Evolutionary conservation across 176 grass and related monocot genomes (phyloP), one percentile per base, ranked within the genome.

Genomic region (Zoysia pacifica): DNA sequence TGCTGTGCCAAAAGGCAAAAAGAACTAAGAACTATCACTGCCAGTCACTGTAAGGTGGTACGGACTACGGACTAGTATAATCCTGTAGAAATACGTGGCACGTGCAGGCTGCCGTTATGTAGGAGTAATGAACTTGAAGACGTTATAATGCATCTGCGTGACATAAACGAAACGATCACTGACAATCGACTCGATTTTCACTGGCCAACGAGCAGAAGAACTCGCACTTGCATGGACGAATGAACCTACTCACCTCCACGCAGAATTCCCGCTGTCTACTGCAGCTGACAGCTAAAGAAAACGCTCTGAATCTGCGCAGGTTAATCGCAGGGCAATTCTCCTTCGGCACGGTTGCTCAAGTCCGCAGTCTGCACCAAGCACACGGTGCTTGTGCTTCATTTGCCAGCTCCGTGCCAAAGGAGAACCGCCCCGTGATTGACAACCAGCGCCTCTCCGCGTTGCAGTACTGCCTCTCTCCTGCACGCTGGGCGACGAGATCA

Each of bases 291-390:
- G n/a, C 69, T 20, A 14, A 52, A 52, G 38, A 44, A 73, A 36
- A 46, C 11, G 38, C 11, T 39, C 45, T 1, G 65, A n/a, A 46
- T 16, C 49, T 11, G 70, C 63, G 77, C 75, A 19, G 77, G 73
- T 66, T 49, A 82, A 90, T 93, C 74, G 76, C 87, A 90, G 81
- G 87, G 77, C 87, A 93, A 84, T 90, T 93, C 87, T 93, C 91
- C 84, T 87, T 82, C 82, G 81, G 87, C 87, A 92, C 80, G 19
- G 62, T 9, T 1, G 44, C 20, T 15, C 5, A 60, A 38, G 7
- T 2, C 16, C 20, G 38, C 42, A 38, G 7, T 2, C 16, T 42
- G 38, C 42, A 54, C n/a, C 65, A 48, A 18, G 41, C 36, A 41
- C n/a, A 8, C 11, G 2, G 5, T 36, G 55, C 79, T 28, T 13